These are phyloP conservation scores for Polygonum aviculare DNA, from an alignment of 148 eudicot species.

Conservation along the genomic window DNA sequence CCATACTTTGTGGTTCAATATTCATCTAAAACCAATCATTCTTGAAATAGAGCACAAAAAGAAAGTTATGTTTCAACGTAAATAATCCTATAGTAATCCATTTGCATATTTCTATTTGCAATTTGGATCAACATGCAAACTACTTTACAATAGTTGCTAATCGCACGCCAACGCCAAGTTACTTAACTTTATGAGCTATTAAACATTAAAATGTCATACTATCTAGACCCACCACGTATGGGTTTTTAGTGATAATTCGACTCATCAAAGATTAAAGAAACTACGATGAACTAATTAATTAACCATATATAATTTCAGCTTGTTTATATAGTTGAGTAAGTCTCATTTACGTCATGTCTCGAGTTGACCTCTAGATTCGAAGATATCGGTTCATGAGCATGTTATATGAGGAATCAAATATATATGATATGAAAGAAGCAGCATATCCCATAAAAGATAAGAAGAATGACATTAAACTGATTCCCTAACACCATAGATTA, in stretches of 20 bases:
- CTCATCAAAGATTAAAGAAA: constrained; percentile 1
- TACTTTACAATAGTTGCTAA: neutral
- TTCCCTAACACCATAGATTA: neutral
- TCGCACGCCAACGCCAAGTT: constrained; percentile 6
- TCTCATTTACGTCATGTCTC: neutral
- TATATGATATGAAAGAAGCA: neutral
- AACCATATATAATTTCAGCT: neutral
- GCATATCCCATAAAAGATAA: neutral
- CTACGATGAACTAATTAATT: neutral
- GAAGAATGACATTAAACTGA: constrained; percentile 1
- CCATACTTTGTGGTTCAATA: too few species aligned
- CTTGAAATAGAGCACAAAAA: too few species aligned
- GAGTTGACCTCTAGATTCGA: constrained; percentile 3
- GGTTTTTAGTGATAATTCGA: neutral
- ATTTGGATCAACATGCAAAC: constrained; percentile 7
- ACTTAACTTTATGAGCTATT: neutral
- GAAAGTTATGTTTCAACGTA: neutral
- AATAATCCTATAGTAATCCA: neutral
- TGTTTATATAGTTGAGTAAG: neutral
- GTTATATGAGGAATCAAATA: neutral
- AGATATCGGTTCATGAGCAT: neutral
- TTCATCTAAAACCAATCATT: too few species aligned
- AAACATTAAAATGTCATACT: neutral
- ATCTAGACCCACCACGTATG: neutral
- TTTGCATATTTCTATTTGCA: neutral